A percentile compares a stretch with the other conserved stretches of the same genome.
Conservation (phyloP, 2,329 filamentous ascomycete species). For the Pseudocercospora vitis region DNA sequence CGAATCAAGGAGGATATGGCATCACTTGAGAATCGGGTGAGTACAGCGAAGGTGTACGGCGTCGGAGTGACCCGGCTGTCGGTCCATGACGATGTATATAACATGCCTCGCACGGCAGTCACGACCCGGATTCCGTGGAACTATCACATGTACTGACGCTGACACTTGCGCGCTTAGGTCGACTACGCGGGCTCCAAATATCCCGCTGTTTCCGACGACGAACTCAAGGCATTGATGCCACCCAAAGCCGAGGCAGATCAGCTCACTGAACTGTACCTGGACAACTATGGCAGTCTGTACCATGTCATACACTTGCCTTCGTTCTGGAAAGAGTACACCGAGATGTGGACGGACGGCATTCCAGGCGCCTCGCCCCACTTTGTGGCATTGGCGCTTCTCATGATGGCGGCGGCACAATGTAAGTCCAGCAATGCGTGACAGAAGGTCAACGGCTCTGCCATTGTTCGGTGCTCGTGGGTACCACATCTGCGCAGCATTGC, state of each 20-base stretch:
- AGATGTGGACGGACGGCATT: conserved; percentile 47
- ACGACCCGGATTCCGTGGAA: no score
- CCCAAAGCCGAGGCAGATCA: conserved; percentile 42
- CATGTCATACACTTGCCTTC: conserved; percentile 56
- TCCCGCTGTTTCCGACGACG: conserved; percentile 31
- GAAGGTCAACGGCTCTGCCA: no score
- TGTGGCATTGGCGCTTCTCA: conserved; percentile 43
- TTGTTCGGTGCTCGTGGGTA: no score
- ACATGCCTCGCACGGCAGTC: no score
- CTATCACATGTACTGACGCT: no score
- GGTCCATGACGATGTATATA: no score
- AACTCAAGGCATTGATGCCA: conserved; percentile 42
- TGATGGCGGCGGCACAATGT: conserved; percentile 44
- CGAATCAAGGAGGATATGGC: conserved; percentile 33
- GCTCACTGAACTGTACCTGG: conserved; percentile 51
- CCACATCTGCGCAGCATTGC: no score
- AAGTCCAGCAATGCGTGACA: no score
- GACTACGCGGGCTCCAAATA: conserved; percentile 28
- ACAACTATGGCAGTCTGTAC: conserved; percentile 52
- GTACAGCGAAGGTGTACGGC: no score
- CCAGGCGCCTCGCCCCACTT: conserved; percentile 34
- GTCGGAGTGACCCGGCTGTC: no score
- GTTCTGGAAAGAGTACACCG: conserved; percentile 53
- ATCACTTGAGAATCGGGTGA: conserved; percentile 27
- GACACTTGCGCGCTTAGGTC: no score